Conservation (phyloP, 495 filamentous ascomycete species). For the Venustampulla echinocandica region DNA sequence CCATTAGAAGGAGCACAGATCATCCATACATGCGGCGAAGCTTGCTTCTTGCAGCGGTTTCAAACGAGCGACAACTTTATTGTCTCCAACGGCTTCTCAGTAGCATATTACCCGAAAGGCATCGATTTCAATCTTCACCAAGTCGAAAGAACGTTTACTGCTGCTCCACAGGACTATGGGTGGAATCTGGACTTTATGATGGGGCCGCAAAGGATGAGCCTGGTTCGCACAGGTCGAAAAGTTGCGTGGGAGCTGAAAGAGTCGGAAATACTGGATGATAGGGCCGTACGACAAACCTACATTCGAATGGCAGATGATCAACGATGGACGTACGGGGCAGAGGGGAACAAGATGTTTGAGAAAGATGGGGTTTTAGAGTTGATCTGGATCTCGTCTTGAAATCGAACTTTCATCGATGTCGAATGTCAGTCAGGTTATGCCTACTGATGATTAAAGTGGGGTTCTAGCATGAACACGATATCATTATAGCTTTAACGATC, state of each 20-base stretch:
- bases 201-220: constrained; percentile 38
- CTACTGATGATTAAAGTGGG: too few relatives aligned
- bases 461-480: too few relatives aligned
- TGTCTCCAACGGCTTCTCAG: constrained; percentile 20
- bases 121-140: constrained; percentile 22
- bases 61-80: constrained; percentile 21
- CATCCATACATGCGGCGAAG: constrained; percentile 18
- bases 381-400: constrained; percentile 42
- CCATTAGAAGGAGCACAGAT: constrained; percentile 18
- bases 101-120: constrained; percentile 22
- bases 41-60: constrained; percentile 22
- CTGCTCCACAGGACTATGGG: constrained; percentile 27
- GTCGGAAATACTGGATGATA: constrained; percentile 31
- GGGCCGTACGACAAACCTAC: constrained; percentile 38
- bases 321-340: constrained; percentile 36
- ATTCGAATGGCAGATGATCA: constrained; percentile 38
- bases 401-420: too few relatives aligned
- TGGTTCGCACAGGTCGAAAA: constrained; percentile 41
- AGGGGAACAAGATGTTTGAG: constrained; percentile 34
- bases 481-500: too few relatives aligned
- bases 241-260: constrained; percentile 46
- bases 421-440: too few relatives aligned
- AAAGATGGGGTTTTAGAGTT: constrained; percentile 43
- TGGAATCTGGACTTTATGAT: constrained; percentile 44
- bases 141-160: constrained; percentile 19